These are phyloP conservation scores for Solidago caesia DNA, from an alignment of 129 eudicot species.

Conservation along the genomic window DNA sequence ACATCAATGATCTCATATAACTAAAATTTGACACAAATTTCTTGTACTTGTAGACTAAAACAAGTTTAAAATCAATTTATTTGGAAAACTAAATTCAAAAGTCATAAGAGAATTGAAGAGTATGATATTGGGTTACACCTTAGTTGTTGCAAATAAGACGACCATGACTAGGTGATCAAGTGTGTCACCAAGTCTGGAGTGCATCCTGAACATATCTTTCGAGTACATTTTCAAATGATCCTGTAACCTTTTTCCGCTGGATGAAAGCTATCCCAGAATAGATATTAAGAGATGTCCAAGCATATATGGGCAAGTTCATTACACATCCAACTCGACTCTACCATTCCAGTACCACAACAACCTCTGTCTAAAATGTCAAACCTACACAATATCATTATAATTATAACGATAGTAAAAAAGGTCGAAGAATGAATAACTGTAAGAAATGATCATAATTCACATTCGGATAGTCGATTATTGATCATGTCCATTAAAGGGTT, in stretches of 20 bases:
- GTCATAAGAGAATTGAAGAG: no score
- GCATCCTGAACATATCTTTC: conserved; percentile 27
- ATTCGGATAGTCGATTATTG: conserved; percentile 42
- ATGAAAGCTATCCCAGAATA: conserved; percentile 78
- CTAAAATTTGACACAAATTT: no score
- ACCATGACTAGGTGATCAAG: no score
- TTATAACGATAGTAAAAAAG: background rate
- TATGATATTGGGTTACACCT: no score
- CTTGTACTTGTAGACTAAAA: no score
- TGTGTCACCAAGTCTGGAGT: background rate
- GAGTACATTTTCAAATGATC: conserved; percentile 37
- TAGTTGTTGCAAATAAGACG: no score
- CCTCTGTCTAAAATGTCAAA: conserved; percentile 50
- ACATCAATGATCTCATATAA: no score
- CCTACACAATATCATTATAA: conserved; percentile 20
- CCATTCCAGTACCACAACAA: conserved; percentile 64
- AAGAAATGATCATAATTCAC: conserved; percentile 20
- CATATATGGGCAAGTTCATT: conserved; percentile 33
- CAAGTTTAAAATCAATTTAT: no score
- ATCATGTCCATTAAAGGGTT: conserved; percentile 35
- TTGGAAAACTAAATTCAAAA: no score
- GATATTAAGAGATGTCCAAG: conserved; percentile 32
- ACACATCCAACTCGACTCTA: conserved; percentile 56
- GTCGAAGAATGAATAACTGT: background rate
- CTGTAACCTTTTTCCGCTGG: conserved; percentile 59